These are phyloP conservation scores for Boehmeria nivea DNA, from an alignment of 306 rosid species.

Conservation along the genomic window DNA sequence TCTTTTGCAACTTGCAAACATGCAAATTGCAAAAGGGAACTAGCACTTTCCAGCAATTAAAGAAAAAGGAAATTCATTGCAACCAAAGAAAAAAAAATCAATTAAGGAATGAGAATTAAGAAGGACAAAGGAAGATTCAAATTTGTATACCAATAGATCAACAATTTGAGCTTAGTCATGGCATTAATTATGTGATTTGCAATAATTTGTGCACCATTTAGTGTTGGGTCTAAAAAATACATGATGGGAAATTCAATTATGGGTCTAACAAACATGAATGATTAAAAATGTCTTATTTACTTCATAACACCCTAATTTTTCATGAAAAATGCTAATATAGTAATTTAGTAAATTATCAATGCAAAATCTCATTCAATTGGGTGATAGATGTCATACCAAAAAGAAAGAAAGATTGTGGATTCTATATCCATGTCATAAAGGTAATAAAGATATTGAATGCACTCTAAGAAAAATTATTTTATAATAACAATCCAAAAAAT, in stretches of 20 bases:
- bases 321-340: no score
- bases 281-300: not conserved
- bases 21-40: not conserved
- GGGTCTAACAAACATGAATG: not conserved
- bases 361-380: not conserved
- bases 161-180: not conserved
- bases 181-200: slow-evolving; percentile 4
- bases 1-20: not conserved
- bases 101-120: not conserved
- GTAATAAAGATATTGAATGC: no score
- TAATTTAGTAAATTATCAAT: no score
- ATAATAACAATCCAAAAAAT: no score
- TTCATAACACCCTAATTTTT: no score
- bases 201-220: not conserved
- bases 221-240: not conserved
- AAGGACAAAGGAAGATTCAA: not conserved
- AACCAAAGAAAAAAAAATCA: slow-evolving; percentile 2
- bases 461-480: no score
- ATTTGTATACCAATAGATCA: not conserved
- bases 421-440: no score
- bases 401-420: no score
- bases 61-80: no score
- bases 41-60: not conserved
- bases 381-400: not conserved
- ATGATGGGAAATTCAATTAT: not conserved